Evolutionary conservation across 2,329 filamentous ascomycete genomes (phyloP).

Genomic region (Phoma sp.): DNA sequence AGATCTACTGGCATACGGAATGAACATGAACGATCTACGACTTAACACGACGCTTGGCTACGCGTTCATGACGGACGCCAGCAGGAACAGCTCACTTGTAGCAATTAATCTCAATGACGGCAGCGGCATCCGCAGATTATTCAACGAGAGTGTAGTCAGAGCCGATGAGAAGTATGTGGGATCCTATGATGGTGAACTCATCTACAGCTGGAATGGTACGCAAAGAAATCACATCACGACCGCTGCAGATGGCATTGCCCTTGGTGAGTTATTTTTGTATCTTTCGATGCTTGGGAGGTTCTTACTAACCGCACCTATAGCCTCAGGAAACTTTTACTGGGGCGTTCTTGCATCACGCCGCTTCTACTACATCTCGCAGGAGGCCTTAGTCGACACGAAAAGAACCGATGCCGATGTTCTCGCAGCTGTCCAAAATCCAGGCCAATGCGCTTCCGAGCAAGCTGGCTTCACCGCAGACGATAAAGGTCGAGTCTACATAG

Average conservation of each 20-base stretch:
- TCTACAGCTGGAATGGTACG: constrained; percentile 49
- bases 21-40: constrained; percentile 53
- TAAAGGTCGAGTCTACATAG: constrained; percentile 50
- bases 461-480: constrained; percentile 54
- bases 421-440: constrained; percentile 47
- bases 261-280: constrained; percentile 21
- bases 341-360: constrained; percentile 51
- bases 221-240: constrained; percentile 37
- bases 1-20: constrained; percentile 41
- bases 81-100: constrained; percentile 47
- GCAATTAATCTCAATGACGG: constrained; percentile 50
- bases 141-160: constrained; percentile 45
- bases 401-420: constrained; percentile 47
- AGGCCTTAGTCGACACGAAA: constrained; percentile 38
- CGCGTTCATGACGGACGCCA: constrained; percentile 53
- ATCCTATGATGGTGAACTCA: constrained; percentile 44
- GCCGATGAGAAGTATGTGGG: constrained; percentile 51
- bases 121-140: constrained; percentile 44
- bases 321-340: constrained; percentile 53
- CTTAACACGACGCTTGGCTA: constrained; percentile 54
- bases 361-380: constrained; percentile 52
- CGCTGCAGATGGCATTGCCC: constrained; percentile 49
- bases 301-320: constrained; percentile 17
- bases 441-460: constrained; percentile 51
- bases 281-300: neutral